Base-by-base conservation (phyloP, 345 rosid species). In the Salix brachista region DNA sequence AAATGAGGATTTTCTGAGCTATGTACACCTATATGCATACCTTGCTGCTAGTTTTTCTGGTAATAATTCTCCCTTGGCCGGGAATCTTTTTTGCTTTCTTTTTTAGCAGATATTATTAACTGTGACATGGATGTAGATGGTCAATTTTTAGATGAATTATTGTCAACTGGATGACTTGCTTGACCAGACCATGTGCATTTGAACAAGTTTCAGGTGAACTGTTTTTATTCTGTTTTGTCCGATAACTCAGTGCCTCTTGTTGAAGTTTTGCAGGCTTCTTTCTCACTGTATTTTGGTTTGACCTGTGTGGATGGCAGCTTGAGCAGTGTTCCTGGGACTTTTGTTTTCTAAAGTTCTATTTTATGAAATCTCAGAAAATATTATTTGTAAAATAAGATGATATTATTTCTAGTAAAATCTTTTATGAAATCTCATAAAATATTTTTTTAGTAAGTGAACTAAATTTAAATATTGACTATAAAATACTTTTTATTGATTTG, bases 1-100 rank as follows among this genome's bases (percentile, higher is more conserved):
- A 89, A 87, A 86, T 88, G 92, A 88, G 90, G 92, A 86, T 88
- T 86, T 83, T 92, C 82, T 90, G 87, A 86, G 91, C 94, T 87
- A 83, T 82, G n/a, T n/a, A n/a, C n/a, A 85, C 84, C 94, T 87
- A 86, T 88, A 84, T 84, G 80, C 91, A 87, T 90, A 85, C 81
- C 82, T 85, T 84, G 88, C 92, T 84, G 90, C 89, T 87, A 84
- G 76, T 80, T 86, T 80, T 90, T 85, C 97, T 88, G 95, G 97
- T 90, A 92, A 94, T 87, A 77, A 76, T 82, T 77, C 77, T 80
- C 86, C 80, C 86, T 81, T 72, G 18, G 70, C 71, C 77, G 90
- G 89, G 81, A 80, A 71, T 73, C 65, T 73, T 10, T 79, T 32
- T 32, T 30, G 32, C 34, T 32, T 32, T 32, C 34, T 32, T 32